phyloP scores from a whole-genome alignment of 345 rosid genomes.

The Syzygium grande region DNA sequence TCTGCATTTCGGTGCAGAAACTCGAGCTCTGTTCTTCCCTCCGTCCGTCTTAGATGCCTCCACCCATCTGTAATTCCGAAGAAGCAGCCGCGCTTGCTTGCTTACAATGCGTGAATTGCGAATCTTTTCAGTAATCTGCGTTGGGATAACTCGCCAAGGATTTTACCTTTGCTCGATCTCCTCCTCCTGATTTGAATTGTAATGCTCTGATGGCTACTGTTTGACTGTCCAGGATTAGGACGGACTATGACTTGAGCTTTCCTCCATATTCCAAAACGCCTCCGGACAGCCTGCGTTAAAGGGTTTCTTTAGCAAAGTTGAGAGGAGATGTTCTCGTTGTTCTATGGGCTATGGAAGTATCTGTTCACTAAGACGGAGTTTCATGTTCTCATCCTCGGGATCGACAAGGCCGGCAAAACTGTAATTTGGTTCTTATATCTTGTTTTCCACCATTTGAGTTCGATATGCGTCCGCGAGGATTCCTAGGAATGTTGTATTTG shows the following conservation, averaged over 20 bases:
- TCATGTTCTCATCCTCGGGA: conserved; percentile 94
- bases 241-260: background rate
- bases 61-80: background rate
- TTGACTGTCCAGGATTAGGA: background rate
- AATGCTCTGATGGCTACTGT: background rate
- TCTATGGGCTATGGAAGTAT: conserved; percentile 88
- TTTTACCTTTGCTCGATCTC: background rate
- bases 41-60: too few relatives aligned
- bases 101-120: background rate
- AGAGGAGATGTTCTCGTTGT: conserved; percentile 87
- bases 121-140: background rate
- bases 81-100: background rate
- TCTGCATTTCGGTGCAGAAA: background rate
- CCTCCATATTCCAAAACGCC: background rate
- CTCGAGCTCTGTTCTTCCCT: background rate
- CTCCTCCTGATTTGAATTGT: background rate
- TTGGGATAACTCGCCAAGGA: background rate
- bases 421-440: conserved; percentile 26
- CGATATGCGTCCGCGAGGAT: background rate
- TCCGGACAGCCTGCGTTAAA: background rate
- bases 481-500: background rate
- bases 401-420: conserved; percentile 95
- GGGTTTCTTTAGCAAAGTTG: background rate
- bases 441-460: background rate
- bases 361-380: conserved; percentile 84